Conservation (phyloP, 257 asterid species). For the Plantago ovata region DNA sequence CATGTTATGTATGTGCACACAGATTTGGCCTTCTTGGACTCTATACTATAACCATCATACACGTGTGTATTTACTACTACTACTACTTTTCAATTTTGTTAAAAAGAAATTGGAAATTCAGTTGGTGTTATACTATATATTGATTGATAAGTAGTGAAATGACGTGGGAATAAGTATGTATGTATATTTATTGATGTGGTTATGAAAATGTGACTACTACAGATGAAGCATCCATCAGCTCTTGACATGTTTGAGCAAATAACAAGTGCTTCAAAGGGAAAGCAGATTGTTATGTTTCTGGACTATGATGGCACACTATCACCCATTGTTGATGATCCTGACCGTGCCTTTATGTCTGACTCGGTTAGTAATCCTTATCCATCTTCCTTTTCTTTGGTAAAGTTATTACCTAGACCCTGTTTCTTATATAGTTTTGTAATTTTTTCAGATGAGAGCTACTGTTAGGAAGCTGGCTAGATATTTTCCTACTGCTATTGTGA, state of each 20-base stretch:
- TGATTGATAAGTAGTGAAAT: slow-evolving; percentile 1
- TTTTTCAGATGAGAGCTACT: slow-evolving; percentile 53
- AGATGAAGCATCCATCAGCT: slow-evolving; percentile 81
- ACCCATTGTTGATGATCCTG: slow-evolving; percentile 94
- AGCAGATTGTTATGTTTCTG: slow-evolving; percentile 80
- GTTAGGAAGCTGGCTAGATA: slow-evolving; percentile 75
- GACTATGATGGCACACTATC: slow-evolving; percentile 97
- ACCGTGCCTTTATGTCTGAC: slow-evolving; percentile 84
- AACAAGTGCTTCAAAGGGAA: slow-evolving; percentile 73
- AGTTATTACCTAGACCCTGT: neutral
- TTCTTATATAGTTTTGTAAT: neutral
- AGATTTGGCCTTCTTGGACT: neutral
- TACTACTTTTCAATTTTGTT: neutral
- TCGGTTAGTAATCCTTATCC: slow-evolving; percentile 36
- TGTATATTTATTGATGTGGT: neutral
- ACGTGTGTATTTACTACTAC: slow-evolving; percentile 21
- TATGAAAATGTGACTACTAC: slow-evolving; percentile 22
- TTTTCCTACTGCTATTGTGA: slow-evolving; percentile 88
- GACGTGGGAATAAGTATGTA: neutral
- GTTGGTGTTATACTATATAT: slow-evolving; percentile 3
- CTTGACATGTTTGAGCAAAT: slow-evolving; percentile 78
- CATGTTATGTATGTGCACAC: neutral
- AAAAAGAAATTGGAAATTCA: neutral
- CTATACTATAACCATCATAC: slow-evolving; percentile 9
- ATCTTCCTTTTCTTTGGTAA: neutral